These are phyloP conservation scores for Ramicandelaber brevisporus DNA, from an alignment of 192 early-diverging fungal species.

Conservation along the genomic window DNA sequence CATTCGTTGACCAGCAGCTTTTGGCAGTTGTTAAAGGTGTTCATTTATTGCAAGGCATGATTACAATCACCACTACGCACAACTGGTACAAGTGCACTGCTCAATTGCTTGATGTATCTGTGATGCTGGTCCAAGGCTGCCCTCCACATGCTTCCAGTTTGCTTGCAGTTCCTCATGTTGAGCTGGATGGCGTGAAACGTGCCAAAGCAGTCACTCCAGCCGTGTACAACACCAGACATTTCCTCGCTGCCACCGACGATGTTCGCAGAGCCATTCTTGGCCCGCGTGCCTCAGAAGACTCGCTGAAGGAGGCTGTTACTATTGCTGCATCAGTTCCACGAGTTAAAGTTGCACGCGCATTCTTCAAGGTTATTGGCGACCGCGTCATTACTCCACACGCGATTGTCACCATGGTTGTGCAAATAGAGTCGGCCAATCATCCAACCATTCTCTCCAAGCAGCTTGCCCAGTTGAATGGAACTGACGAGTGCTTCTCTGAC, in stretches of 20 bases:
- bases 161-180: slow-evolving; percentile 64
- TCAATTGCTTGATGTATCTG: slow-evolving; percentile 56
- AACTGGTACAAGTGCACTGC: slow-evolving; percentile 55
- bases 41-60: slow-evolving; percentile 58
- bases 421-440: slow-evolving; percentile 11
- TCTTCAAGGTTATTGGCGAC: slow-evolving; percentile 65
- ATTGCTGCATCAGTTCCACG: slow-evolving; percentile 60
- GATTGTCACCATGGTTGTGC: slow-evolving; percentile 43
- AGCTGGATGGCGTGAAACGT: slow-evolving; percentile 31
- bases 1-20: slow-evolving; percentile 22
- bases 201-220: slow-evolving; percentile 34
- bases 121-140: slow-evolving; percentile 74
- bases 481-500: too few species aligned
- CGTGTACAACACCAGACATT: slow-evolving; percentile 26
- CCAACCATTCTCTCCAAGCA: slow-evolving; percentile 3
- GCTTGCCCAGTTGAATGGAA: too few species aligned
- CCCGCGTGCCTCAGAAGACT: too few species aligned
- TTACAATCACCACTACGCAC: slow-evolving; percentile 66
- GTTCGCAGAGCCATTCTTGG: too few species aligned
- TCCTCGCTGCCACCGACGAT: slow-evolving; percentile 23
- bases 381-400: slow-evolving; percentile 50
- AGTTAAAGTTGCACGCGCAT: slow-evolving; percentile 42
- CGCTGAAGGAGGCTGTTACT: slow-evolving; percentile 35
- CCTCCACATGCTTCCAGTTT: slow-evolving; percentile 51
- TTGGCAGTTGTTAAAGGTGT: slow-evolving; percentile 46